phyloP scores from a whole-genome alignment of 257 asterid genomes.

The Fraxinus cuspidata region DNA sequence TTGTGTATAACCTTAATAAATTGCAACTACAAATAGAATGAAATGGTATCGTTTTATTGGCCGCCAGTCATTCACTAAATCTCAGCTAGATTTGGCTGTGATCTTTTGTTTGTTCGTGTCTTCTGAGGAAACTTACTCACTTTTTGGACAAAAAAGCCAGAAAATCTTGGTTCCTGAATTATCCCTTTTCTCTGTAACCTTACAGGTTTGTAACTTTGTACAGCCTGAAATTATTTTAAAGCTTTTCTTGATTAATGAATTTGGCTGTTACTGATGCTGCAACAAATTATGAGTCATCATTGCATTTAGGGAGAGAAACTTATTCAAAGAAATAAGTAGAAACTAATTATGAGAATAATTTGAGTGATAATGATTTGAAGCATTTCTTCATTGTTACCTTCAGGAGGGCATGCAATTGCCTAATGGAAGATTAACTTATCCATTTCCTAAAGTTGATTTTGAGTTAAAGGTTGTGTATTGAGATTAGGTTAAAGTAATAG shows the following conservation, averaged over 20 bases:
- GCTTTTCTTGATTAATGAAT: slow-evolving; percentile 20
- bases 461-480: neutral
- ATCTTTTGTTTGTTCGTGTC: slow-evolving; percentile 62
- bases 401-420: neutral
- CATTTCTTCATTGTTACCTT: neutral
- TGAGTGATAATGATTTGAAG: neutral
- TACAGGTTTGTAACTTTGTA: slow-evolving; percentile 17
- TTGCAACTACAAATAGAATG: slow-evolving; percentile 30
- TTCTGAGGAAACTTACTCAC: slow-evolving; percentile 34
- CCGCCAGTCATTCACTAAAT: slow-evolving; percentile 56
- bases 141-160: slow-evolving; percentile 42
- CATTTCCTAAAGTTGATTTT: neutral
- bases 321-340: neutral
- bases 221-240: slow-evolving; percentile 8
- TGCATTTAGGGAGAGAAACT: slow-evolving; percentile 19
- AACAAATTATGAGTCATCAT: slow-evolving; percentile 45
- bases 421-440: neutral
- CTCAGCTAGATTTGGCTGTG: slow-evolving; percentile 51
- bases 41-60: slow-evolving; percentile 40
- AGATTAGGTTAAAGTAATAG: neutral
- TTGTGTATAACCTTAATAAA: slow-evolving; percentile 32
- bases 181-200: slow-evolving; percentile 34
- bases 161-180: slow-evolving; percentile 46
- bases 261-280: slow-evolving; percentile 20
- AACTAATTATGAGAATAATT: neutral